Percentiles rank a stretch among this genome's conserved stretches.
phyloP scores from a whole-genome alignment of 371 early-diverging fungal genomes.

The Mortierella sp. region DNA sequence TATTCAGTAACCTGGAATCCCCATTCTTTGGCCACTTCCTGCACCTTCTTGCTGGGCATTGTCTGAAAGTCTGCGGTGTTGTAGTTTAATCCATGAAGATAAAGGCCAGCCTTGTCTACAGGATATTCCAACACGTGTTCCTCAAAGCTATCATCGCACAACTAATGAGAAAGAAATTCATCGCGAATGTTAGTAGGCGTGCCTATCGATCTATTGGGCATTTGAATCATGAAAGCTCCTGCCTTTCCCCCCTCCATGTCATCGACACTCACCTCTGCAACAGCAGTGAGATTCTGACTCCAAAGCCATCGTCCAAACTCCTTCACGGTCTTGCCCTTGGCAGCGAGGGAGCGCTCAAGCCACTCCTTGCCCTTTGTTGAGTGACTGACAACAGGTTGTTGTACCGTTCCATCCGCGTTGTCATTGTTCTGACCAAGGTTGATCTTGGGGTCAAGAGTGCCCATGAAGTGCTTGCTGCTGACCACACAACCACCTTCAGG shows the following conservation, averaged over 20 bases:
- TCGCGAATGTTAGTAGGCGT: not conserved
- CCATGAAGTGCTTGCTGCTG: conserved; percentile 88
- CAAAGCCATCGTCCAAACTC: conserved; percentile 82
- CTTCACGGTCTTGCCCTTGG: conserved; percentile 60
- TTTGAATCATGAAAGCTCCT: too few species aligned
- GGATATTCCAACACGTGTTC: conserved; percentile 93
- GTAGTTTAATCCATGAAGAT: conserved; percentile 92
- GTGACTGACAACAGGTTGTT: conserved; percentile 56
- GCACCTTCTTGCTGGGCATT: conserved; percentile 70
- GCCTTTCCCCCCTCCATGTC: too few species aligned
- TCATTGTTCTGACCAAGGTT: conserved; percentile 1
- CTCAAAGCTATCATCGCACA: conserved; percentile 95
- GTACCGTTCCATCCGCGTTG: not conserved
- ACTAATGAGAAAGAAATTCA: conserved; percentile 54
- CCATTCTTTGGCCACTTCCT: conserved; percentile 74
- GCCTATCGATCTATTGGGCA: not conserved
- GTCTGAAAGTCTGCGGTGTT: conserved; percentile 81
- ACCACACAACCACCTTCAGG: conserved; percentile 71
- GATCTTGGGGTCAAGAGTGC: conserved; percentile 49
- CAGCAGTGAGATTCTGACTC: conserved; percentile 80
- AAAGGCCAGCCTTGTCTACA: conserved; percentile 81
- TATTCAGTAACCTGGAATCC: conserved; percentile 74
- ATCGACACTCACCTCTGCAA: conserved; percentile 75
- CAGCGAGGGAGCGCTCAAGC: conserved; percentile 74
- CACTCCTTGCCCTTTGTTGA: conserved; percentile 82